These are phyloP conservation scores for Aureobasidium sp. DNA, from an alignment of 2,329 filamentous ascomycete species.

Conservation along the genomic window DNA sequence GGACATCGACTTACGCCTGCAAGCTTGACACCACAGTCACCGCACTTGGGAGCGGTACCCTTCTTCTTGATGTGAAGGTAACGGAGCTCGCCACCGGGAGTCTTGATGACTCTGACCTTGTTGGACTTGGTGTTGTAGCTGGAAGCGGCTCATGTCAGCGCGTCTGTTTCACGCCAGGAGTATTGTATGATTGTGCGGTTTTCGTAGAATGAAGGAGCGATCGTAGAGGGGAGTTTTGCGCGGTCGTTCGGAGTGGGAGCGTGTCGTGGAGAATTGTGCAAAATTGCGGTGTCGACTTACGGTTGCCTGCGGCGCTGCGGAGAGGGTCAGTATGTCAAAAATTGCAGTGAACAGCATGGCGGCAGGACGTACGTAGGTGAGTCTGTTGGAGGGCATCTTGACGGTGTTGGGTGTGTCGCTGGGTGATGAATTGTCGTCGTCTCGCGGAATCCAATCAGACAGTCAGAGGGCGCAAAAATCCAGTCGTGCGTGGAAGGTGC, in stretches of 20 bases:
- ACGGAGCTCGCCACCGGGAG: slow-evolving; percentile 89
- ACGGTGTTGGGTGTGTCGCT: slow-evolving; percentile 25
- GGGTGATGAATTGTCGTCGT: slow-evolving; percentile 12
- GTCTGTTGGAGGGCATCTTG: slow-evolving; percentile 46
- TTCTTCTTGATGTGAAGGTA: slow-evolving; percentile 99
- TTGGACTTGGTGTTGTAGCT: slow-evolving; percentile 99
- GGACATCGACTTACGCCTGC: slow-evolving; percentile 70
- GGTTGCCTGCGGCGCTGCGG: slow-evolving; percentile 46
- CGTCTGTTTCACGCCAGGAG: background rate
- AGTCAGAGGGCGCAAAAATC: slow-evolving; percentile 7
- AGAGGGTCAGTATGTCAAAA: slow-evolving; percentile 26
- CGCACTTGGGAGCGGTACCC: slow-evolving; percentile 95
- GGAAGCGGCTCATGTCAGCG: slow-evolving; percentile 18
- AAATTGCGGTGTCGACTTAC: slow-evolving; percentile 24
- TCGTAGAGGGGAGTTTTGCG: background rate
- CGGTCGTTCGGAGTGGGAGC: background rate
- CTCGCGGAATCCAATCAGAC: background rate
- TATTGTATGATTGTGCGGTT: background rate
- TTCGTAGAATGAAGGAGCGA: background rate
- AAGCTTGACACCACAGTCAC: slow-evolving; percentile 97
- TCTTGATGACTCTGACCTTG: slow-evolving; percentile 93
- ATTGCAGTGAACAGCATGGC: slow-evolving; percentile 15
- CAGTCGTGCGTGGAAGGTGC: background rate
- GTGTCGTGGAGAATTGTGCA: background rate
- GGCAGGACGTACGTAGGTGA: slow-evolving; percentile 44